phyloP scores from a whole-genome alignment of 129 eudicot genomes.

The Flaveria trinervia region DNA sequence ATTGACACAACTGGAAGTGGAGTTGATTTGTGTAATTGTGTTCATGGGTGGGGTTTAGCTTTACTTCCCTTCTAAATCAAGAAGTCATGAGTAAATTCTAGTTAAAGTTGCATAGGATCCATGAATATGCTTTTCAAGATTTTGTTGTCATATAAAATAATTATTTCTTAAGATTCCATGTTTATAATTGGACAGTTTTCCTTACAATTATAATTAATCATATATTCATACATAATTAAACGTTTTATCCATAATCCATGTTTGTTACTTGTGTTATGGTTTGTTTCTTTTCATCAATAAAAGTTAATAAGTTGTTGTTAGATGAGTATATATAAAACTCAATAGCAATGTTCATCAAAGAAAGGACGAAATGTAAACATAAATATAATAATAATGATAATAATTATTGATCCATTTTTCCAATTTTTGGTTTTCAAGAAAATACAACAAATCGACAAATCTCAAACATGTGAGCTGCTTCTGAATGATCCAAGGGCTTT shows the following conservation, averaged over 20 bases:
- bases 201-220: background rate
- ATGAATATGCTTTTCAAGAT: conserved; percentile 14
- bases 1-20: background rate
- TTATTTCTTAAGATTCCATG: conserved; percentile 15
- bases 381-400: conserved; percentile 8
- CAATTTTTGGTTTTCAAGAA: conserved; percentile 10
- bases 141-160: background rate
- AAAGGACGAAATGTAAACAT: conserved; percentile 1
- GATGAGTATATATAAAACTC: too few species aligned
- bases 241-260: background rate
- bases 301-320: background rate
- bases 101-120: conserved; percentile 29
- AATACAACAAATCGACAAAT: conserved; percentile 33
- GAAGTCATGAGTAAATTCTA: conserved; percentile 29
- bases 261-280: background rate
- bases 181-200: background rate
- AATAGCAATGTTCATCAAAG: too few species aligned
- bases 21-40: background rate
- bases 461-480: conserved; percentile 55
- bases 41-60: conserved; percentile 22
- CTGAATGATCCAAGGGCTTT: conserved; percentile 86
- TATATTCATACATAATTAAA: too few species aligned
- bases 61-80: conserved; percentile 44
- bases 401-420: conserved; percentile 18
- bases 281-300: too few species aligned